Evolutionary conservation across 2,329 filamentous ascomycete species (phyloP), one percentile per base, ranked within the genome.

Genomic region (Aspergillus fischeri): DNA sequence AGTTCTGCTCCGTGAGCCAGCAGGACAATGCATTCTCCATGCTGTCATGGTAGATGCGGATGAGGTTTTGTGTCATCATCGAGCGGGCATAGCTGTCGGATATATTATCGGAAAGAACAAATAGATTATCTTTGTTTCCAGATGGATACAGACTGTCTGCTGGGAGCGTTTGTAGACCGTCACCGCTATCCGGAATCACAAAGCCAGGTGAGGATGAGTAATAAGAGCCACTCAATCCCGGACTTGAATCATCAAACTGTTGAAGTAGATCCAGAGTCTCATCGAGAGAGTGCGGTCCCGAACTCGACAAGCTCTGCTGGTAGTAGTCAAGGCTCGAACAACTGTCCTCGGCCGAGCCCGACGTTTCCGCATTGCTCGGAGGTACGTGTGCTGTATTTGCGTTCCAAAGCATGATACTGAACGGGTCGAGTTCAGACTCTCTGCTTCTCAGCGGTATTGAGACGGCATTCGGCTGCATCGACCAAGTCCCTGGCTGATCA

Each of bases 1-100:
- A 78, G 25, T 75, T 78, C 53, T 71, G 69, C 60, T 78, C 76
- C 5, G 75, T 78, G 56, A 76, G 59, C 73, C 73, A 79, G 57
- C 73, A 78, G 11, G 73, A 75, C n/a, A 75, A 64, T 11, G 71
- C 75, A 55, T 77, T 76, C 62, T 77, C 75, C 65, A 78, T 75
- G 57, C 73, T 74, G 60, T 78, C 72, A 56, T 77, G 73, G 57
- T 78, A 78, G 44, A 78, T 75, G 54, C 70, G 74, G 49, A 78
- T 67, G 53, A 78, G 58, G 11, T 72, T 72, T 50, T 73, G 70
- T 38, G 67, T 71, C 63, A 78, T 64, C 41, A 71, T 67, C 6
- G 67, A 68, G 29, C 70, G 75, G 52, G 73, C 74, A 49, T 66
- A 70, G 41, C 70, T 65, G 21, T 65, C 67, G 3, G 73, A 63